These are phyloP conservation scores for Artemisia argyi DNA, from an alignment of 129 eudicot species.

Conservation along the genomic window DNA sequence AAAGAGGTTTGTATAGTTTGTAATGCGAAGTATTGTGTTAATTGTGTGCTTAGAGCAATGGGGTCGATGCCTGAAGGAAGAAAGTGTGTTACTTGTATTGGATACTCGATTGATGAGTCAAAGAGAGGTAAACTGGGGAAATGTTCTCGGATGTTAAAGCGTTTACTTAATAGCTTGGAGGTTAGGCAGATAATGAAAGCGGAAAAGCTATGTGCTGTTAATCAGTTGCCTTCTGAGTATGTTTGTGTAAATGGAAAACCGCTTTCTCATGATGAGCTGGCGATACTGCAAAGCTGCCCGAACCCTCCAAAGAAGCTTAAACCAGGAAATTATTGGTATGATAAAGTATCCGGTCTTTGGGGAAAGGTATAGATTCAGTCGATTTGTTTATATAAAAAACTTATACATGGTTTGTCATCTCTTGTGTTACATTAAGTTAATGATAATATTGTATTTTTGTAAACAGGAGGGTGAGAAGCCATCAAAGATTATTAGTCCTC, in stretches of 20 bases:
- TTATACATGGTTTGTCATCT: constrained; percentile 1
- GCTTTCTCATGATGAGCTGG: constrained; percentile 75
- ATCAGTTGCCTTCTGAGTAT: constrained; percentile 93
- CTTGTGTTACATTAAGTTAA: constrained; percentile 19
- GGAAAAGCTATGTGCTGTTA: constrained; percentile 80
- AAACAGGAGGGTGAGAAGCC: constrained; percentile 97
- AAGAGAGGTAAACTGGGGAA: constrained; percentile 83
- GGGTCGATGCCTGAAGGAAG: constrained; percentile 99
- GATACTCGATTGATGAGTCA: constrained; percentile 79
- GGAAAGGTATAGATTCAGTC: constrained; percentile 69
- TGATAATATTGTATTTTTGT: constrained; percentile 18
- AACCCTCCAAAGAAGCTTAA: constrained; percentile 93
- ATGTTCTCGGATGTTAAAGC: constrained; percentile 90
- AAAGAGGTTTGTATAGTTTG: constrained; percentile 97
- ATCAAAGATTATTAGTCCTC: constrained; percentile 83
- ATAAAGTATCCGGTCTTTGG: constrained; percentile 99
- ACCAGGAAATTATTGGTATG: constrained; percentile 99
- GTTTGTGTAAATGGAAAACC: constrained; percentile 86
- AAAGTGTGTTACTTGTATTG: constrained; percentile 90
- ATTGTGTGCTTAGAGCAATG: constrained; percentile 98
- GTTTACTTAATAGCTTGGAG: constrained; percentile 82
- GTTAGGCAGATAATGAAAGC: constrained; percentile 89
- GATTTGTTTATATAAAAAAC: constrained; percentile 3
- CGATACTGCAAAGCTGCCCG: constrained; percentile 67
- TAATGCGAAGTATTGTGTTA: constrained; percentile 87